Evolutionary conservation across 2,329 filamentous ascomycete genomes (phyloP), one percentile per base, ranked within the genome.

Genomic region (Bipolaris sorokiniana): DNA sequence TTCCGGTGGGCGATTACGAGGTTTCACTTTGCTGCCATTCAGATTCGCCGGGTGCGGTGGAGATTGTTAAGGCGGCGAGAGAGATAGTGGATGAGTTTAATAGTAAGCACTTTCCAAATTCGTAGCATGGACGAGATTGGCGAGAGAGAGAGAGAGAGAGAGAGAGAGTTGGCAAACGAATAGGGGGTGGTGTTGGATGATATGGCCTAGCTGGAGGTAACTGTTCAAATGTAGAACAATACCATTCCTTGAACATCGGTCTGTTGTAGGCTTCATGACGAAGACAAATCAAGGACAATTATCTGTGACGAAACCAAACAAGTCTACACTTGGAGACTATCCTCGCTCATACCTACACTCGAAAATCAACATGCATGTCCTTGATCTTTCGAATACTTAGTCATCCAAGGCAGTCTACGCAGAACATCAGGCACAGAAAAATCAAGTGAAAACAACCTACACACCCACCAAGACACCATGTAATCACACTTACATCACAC

Each of bases 11-110:
- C 15, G 72, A 78, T n/a, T 72, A 79, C 49, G 65, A 78, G 41
- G 74, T 80, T 2, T 77, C 75, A 15, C 60, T 80, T 13, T 80
- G 79, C 65, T 80, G 79, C 56, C 79, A 80, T 49, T 78, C 76
- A 2, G 79, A 80, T 54, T 78, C 76, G 16, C 79, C 79, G 1
- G 78, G 77, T 7, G 78, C 77, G 3, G 67, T 80, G 7, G 73
- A 79, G 9, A 80, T 80, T 53, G 77, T 80, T 2, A 78, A 70
- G 11, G 74, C 77, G 7, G 78, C 78, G 5, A 71, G 78, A 20
- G 66, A 75, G 49, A 78, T 80, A 28, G 67, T 80, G 1, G 76
- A 80, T 40, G 71, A 77, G 48, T 79, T 78, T 47, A 80, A 80
- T 41, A 36, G 15, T 3, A 59, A 68, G 37, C 40, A 67, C 36